Evolutionary conservation across 805 yeast genomes (phyloP).

Genomic region (Kodamaea leandrae): DNA sequence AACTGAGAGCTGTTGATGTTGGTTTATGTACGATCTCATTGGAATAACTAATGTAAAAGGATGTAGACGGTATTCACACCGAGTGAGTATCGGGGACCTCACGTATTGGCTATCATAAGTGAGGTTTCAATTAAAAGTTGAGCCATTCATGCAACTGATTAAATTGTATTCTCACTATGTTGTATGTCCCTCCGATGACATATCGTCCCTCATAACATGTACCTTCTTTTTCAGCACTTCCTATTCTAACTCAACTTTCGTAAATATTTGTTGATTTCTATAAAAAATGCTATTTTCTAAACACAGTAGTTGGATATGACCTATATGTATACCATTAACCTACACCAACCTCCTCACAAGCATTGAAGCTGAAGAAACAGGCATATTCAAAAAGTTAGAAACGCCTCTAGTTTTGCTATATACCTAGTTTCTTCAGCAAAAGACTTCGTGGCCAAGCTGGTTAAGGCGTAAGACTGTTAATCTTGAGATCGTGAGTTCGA

Average conservation of each 20-base stretch:
- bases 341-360: not conserved
- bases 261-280: no score
- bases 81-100: no score
- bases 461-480: slow-evolving; percentile 20
- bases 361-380: not conserved
- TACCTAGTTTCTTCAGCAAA: not conserved
- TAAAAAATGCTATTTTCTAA: no score
- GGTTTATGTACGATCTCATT: not conserved
- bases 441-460: slow-evolving; percentile 20
- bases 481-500: slow-evolving; percentile 19
- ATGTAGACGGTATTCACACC: no score
- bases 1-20: not conserved
- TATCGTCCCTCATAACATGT: no score
- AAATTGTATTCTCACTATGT: no score
- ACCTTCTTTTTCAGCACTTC: no score
- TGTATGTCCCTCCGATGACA: no score
- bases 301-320: not conserved
- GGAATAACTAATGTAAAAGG: no score
- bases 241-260: no score
- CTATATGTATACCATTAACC: not conserved
- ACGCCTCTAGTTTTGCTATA: not conserved
- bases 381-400: not conserved
- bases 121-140: not conserved
- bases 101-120: not conserved
- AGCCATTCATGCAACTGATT: no score